Evolutionary conservation across 345 rosid genomes (phyloP).

Genomic region (Acer campestre): DNA sequence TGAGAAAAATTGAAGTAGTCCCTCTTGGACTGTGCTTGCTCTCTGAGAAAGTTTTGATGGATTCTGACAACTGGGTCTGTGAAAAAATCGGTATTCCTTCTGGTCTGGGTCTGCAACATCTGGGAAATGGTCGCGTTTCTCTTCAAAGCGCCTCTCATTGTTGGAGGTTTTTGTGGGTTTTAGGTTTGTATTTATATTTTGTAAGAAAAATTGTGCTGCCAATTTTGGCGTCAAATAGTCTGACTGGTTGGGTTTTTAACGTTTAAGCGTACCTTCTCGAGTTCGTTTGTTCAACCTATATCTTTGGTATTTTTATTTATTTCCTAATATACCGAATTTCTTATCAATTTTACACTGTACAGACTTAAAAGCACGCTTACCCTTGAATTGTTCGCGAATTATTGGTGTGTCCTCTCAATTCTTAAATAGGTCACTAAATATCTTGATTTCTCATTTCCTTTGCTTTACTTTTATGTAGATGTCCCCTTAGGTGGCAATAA

Average conservation of each 20-base stretch:
- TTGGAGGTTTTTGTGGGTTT: neutral
- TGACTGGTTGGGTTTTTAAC: neutral
- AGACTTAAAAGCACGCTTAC: no score
- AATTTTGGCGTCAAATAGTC: neutral
- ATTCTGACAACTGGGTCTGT: conserved; percentile 30
- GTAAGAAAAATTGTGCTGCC: neutral
- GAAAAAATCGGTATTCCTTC: conserved; percentile 13
- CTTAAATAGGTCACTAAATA: no score
- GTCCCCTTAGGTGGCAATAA: no score
- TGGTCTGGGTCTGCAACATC: conserved; percentile 23
- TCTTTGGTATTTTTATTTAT: neutral
- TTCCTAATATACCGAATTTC: no score
- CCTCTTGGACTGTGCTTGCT: conserved; percentile 38
- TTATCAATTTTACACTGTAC: no score
- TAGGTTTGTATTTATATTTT: neutral
- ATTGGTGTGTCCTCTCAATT: no score
- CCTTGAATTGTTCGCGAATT: no score
- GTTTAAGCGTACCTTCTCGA: neutral
- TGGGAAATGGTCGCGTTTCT: conserved; percentile 36
- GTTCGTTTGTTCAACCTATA: neutral
- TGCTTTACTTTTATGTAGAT: no score
- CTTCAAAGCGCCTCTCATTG: conserved; percentile 45
- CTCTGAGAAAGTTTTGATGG: conserved; percentile 17
- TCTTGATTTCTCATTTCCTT: no score
- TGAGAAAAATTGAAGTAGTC: conserved; percentile 46